Evolutionary conservation across 352 stramenopile genomes (phyloP), one percentile per base, ranked within the genome.

Genomic region (Vaucheria bursata): DNA sequence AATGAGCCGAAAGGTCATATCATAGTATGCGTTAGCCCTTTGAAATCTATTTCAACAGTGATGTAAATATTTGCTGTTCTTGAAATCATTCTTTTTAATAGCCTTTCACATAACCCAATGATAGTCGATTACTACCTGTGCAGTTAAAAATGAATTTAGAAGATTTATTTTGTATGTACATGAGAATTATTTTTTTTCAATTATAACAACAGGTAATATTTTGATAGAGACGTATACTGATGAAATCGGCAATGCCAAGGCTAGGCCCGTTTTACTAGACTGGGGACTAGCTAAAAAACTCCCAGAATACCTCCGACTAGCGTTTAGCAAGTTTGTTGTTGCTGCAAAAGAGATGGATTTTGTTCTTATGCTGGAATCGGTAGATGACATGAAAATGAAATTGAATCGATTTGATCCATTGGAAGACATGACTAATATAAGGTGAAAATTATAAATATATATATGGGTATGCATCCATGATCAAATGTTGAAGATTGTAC

Each of bases 261-360:
- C 69, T 18, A 59, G 74, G 29, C 84, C 85, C 18, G 82, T 88
- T 12, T 66, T 88, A 38, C 73, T 88, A 1, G 85, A 88, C 73
- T 88, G 86, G 85, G 85, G 85, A 2, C 77, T 88, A 35, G 84
- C 75, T 0, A 85, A 87, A 66, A 75, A 40, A 38, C 79, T 88
- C 0, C 59, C 81, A 32, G 50, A 86, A 37, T 33, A 79, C 12
- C 37, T 73, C 1, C 49, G 75, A 34, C 67, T 81, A 7, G 75
- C 75, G n/a, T 81, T 81, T 69, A 78, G 68, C 35, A 79, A 73
- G 31, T 81, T 87, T 37, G 72, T 87, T 8, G 66, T 78, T 68
- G 71, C 71, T 7, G 73, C 77, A 0, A 74, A 64, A 18, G 66
- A 85, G 52, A 53, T 81, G 35, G 80, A 84, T 73, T 77, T 86